Evolutionary conservation across 2,329 filamentous ascomycete genomes (phyloP).

Genomic region (Claviceps sp.): DNA sequence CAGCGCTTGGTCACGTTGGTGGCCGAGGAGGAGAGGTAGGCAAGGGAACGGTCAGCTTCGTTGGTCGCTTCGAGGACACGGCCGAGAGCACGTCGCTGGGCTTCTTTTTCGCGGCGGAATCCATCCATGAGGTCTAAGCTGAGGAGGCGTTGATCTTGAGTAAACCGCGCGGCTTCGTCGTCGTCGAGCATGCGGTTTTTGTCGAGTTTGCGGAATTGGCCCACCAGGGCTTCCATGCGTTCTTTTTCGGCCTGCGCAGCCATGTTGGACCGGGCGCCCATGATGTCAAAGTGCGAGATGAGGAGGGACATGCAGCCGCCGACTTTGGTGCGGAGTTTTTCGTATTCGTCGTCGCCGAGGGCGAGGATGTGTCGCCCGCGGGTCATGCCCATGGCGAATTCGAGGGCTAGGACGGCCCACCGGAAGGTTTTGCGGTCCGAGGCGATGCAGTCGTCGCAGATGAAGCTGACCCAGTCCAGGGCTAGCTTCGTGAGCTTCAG

Average conservation of each 20-base stretch:
- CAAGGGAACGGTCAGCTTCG: slow-evolving; percentile 88
- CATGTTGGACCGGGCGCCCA: slow-evolving; percentile 86
- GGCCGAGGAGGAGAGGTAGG: slow-evolving; percentile 83
- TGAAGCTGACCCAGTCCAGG: slow-evolving; percentile 94
- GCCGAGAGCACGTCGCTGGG: slow-evolving; percentile 76
- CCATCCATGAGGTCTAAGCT: slow-evolving; percentile 68
- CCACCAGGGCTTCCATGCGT: slow-evolving; percentile 64
- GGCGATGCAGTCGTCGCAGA: slow-evolving; percentile 90
- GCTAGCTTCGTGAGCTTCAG: slow-evolving; percentile 86
- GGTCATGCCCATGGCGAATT: slow-evolving; percentile 97
- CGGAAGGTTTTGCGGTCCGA: slow-evolving; percentile 92
- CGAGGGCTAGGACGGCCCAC: slow-evolving; percentile 89
- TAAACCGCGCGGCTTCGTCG: slow-evolving; percentile 65
- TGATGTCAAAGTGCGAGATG: slow-evolving; percentile 98
- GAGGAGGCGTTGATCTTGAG: slow-evolving; percentile 62
- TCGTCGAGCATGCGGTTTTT: slow-evolving; percentile 64
- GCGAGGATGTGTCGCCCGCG: slow-evolving; percentile 85
- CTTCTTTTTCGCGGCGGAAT: slow-evolving; percentile 61
- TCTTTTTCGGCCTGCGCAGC: slow-evolving; percentile 92
- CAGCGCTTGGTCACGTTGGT: slow-evolving; percentile 93
- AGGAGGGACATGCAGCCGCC: slow-evolving; percentile 94
- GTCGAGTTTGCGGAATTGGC: slow-evolving; percentile 65
- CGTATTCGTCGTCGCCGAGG: slow-evolving; percentile 79
- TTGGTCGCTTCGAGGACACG: slow-evolving; percentile 88
- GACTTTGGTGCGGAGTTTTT: slow-evolving; percentile 70